phyloP scores from a whole-genome alignment of 768 basidiomycete species.

The Lactarius sanguifluus region DNA sequence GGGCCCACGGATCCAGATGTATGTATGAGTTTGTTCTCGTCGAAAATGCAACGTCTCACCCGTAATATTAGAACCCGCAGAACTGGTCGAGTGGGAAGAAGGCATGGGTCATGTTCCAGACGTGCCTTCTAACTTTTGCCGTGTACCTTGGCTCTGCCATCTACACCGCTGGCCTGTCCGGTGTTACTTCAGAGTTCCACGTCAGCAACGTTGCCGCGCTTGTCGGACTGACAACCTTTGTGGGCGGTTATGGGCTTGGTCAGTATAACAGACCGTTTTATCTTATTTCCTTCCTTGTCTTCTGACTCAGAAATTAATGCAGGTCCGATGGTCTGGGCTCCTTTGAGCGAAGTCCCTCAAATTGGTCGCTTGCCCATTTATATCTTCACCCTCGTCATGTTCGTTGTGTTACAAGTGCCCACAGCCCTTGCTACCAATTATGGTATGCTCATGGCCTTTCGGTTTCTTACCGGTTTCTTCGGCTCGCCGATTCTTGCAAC shows the following conservation, averaged over 20 bases:
- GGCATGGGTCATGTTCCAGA: slow-evolving; percentile 36
- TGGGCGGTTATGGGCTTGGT: slow-evolving; percentile 33
- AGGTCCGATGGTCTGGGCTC: slow-evolving; percentile 37
- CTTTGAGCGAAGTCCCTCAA: slow-evolving; percentile 38
- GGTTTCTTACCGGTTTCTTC: slow-evolving; percentile 39
- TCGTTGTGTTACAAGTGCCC: slow-evolving; percentile 39
- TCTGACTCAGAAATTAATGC: background rate
- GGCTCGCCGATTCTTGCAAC: slow-evolving; percentile 39
- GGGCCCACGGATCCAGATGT: slow-evolving; percentile 30
- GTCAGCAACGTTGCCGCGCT: slow-evolving; percentile 36
- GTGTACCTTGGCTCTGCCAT: slow-evolving; percentile 41
- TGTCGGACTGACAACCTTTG: slow-evolving; percentile 36
- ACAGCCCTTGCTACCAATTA: slow-evolving; percentile 37
- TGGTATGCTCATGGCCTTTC: slow-evolving; percentile 36
- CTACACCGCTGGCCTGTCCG: slow-evolving; percentile 36
- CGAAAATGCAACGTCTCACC: background rate
- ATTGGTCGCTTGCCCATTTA: slow-evolving; percentile 39
- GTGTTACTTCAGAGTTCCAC: slow-evolving; percentile 34
- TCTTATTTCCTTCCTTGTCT: background rate
- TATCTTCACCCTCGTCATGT: slow-evolving; percentile 36
- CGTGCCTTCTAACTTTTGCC: slow-evolving; percentile 38
- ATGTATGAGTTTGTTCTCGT: background rate
- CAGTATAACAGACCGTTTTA: background rate
- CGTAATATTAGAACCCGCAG: slow-evolving; percentile 6
- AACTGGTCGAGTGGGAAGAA: slow-evolving; percentile 38